Conservation (phyloP, 2,329 filamentous ascomycete genomes). For the Furcasterigmium sp. region DNA sequence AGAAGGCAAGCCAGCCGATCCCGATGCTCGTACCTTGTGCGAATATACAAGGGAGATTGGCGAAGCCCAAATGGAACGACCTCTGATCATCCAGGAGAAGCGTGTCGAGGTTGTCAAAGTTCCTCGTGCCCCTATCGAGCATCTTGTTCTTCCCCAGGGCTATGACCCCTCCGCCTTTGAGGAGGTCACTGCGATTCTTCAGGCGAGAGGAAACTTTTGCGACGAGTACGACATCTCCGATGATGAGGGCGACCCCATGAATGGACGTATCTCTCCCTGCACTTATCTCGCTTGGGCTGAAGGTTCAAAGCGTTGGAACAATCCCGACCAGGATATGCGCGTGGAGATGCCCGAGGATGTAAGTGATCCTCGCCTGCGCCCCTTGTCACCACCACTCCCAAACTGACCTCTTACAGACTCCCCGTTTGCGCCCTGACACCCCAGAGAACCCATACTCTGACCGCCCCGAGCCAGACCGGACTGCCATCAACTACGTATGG, state of each 20-base stretch:
- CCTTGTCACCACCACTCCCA: background rate
- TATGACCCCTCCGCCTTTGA: background rate
- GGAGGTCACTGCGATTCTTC: background rate
- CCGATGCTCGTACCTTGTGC: background rate
- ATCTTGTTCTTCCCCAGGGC: conserved; percentile 4
- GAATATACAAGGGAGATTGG: background rate
- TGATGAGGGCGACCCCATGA: conserved; percentile 30
- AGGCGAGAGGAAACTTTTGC: background rate
- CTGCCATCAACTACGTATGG: conserved; percentile 4
- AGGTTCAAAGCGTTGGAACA: conserved; percentile 25
- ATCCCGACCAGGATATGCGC: conserved; percentile 7
- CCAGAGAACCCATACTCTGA: background rate
- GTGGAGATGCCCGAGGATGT: conserved; percentile 14
- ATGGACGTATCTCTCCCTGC: conserved; percentile 32
- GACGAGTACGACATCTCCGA: conserved; percentile 27
- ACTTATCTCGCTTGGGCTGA: conserved; percentile 33
- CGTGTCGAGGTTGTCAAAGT: conserved; percentile 5
- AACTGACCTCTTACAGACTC: conserved; percentile 3
- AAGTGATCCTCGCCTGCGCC: conserved; percentile 1
- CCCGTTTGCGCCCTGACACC: conserved; percentile 9
- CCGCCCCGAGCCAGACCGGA: conserved; percentile 5
- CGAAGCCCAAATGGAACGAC: conserved; percentile 5
- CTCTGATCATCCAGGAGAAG: conserved; percentile 5
- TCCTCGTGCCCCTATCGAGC: conserved; percentile 11
- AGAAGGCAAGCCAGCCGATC: conserved; percentile 4